phyloP scores from a whole-genome alignment of 73 alveolate genomes.

The Paramecium bursaria region DNA sequence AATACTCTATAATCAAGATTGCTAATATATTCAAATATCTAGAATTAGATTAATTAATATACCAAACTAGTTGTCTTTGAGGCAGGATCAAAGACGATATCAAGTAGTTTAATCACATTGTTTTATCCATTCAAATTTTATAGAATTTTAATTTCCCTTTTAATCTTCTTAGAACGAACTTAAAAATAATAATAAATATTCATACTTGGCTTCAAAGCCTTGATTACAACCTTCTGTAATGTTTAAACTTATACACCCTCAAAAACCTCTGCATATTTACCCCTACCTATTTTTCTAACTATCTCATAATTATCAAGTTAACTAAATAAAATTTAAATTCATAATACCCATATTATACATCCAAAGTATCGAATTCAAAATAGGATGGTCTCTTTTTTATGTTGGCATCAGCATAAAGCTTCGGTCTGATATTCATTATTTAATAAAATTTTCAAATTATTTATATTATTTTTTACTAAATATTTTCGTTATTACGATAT shows the following conservation, averaged over 20 bases:
- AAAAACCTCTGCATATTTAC: conserved; percentile 89
- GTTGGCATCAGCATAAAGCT: conserved; percentile 68
- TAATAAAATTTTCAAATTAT: too few species aligned
- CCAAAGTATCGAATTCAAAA: conserved; percentile 66
- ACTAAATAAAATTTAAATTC: neutral
- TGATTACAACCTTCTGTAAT: conserved; percentile 80
- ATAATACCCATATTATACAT: conserved; percentile 65
- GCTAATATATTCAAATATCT: conserved; percentile 91
- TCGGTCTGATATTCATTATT: conserved; percentile 62
- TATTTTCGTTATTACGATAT: too few species aligned
- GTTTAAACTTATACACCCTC: conserved; percentile 86
- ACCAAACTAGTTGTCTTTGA: conserved; percentile 89
- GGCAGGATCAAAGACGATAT: conserved; percentile 96
- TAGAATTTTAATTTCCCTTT: conserved; percentile 92
- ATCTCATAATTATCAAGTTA: conserved; percentile 83
- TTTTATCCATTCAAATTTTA: conserved; percentile 95
- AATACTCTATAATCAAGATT: conserved; percentile 90
- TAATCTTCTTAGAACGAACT: conserved; percentile 81
- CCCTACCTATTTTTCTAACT: conserved; percentile 87
- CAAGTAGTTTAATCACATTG: conserved; percentile 92
- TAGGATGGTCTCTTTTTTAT: conserved; percentile 66
- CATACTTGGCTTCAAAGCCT: conserved; percentile 84
- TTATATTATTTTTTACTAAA: too few species aligned
- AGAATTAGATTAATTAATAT: neutral
- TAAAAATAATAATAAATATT: neutral